Evolutionary conservation across 2,329 filamentous ascomycete species (phyloP), one percentile per base, ranked within the genome.

Genomic region (Talaromyces sp.): DNA sequence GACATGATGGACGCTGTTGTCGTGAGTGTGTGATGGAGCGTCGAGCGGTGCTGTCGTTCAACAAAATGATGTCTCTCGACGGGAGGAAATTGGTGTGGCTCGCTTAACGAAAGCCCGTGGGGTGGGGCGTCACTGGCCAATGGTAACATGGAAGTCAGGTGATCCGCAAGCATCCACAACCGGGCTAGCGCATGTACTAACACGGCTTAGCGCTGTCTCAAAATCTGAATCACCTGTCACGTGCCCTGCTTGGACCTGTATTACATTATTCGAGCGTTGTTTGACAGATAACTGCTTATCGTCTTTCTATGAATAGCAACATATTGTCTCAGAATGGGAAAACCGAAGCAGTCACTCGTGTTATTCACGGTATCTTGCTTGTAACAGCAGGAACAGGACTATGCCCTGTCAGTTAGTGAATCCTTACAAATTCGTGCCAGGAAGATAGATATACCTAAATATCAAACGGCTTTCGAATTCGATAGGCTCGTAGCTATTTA

Each of bases 1-100:
- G 92, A 96, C 92, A 96, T 96, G 75, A 81, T 90, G 82, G 80
- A 73, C 73, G 70, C 71, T 71, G 69, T 70, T 74, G 71, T 72
- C 71, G 71, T 69, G 65, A 71, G 69, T 58, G 69, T 70, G 68
- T 56, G 68, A 65, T 70, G 73, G 70, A 70, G 67, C 66, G 69
- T 72, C 69, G 68, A 68, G 67, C 68, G 62, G 61, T 63, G 61
- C 54, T 65, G 69, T 72, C 71, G 68, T 72, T 73, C 69, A 68
- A 69, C 71, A 68, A 70, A 69, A 69, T 68, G 69, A 69, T 69
- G 68, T 65, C 65, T 57, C 38, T 69, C 64, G 65, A 64, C 63
- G 54, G 62, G 68, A 66, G 67, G 70, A 73, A 76, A 74, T 70
- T 75, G 65, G 71, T 75, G 72, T 67, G 69, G 61, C 72, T 77